Base-by-base conservation (phyloP, 1,139 yeast species). In the Geotrichum bryndzae region DNA sequence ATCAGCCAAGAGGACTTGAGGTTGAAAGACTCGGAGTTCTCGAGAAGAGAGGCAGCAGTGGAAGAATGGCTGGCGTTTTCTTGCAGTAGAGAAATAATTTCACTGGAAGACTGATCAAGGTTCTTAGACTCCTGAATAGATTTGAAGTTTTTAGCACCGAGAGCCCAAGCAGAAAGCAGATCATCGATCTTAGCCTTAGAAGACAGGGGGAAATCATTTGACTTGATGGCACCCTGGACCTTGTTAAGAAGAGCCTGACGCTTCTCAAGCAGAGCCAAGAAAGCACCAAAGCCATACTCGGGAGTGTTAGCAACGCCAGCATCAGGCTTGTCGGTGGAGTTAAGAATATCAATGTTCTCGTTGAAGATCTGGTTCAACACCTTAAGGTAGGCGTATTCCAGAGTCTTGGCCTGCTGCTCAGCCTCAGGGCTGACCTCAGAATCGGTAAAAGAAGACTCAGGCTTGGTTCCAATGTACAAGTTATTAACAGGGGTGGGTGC, bases 251-350 rank as follows among this genome's bases (percentile, higher is more conserved):
- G 79, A 48, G 76, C 73, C 33, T 76, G 70, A 61, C 67, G 68
- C 53, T 65, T 64, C 68, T 85, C 84, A 69, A 84, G 81, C 53
- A 77, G 78, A 56, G 82, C 83, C 68, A 91, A 76, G 70, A 80
- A 90, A 48, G 84, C 78, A 74, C 99, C 99, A 68, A 82, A 90
- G 1, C 97, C 97, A 72, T 79, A 91, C 74, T 91, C 97, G 11
- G 98, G 98, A 10, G 71, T 68, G 53, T 85, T 77, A 23, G 74
- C 72, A 38, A 71, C 61, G 46, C 78, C 78, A 52, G 79, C 74
- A 48, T 76, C 73, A 53, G 79, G 77, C 59, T 77, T 74, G 31
- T 82, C 82, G 60, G 79, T 77, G 61, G 80, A 79, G 74, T 90
- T 88, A 72, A 88, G 80, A 54, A 91, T 75, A 60, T 82, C 79